A percentile compares a stretch with the other conserved stretches of the same genome.
phyloP scores from a whole-genome alignment of 768 basidiomycete genomes.

The Rhizopogon vinicolor region DNA sequence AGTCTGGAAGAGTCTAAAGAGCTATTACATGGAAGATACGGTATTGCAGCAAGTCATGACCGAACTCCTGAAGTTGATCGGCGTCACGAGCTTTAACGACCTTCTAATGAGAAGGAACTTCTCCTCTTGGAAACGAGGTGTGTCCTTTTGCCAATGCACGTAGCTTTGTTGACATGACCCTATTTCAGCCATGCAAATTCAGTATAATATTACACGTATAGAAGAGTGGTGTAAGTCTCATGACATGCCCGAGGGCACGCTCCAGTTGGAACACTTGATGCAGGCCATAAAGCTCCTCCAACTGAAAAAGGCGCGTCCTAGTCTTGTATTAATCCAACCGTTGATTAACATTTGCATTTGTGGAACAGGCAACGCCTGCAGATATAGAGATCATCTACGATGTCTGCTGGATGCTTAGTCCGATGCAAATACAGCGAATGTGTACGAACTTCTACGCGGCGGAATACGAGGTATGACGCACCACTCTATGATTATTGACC shows the following conservation, averaged over 20 bases:
- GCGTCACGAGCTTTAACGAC: constrained; percentile 97
- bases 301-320: constrained; percentile 78
- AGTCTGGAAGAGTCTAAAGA: constrained; percentile 97
- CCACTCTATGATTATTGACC: neutral
- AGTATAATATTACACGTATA: constrained; percentile 97
- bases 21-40: constrained; percentile 96
- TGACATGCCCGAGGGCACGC: constrained; percentile 97
- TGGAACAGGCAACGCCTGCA: constrained; percentile 72
- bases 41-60: constrained; percentile 95
- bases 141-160: constrained; percentile 15
- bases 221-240: constrained; percentile 99
- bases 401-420: constrained; percentile 99
- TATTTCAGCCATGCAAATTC: constrained; percentile 94
- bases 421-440: constrained; percentile 99
- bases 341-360: constrained; percentile 7
- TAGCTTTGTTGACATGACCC: constrained; percentile 1
- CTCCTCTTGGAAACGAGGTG: constrained; percentile 99
- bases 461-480: constrained; percentile 82
- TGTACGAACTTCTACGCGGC: constrained; percentile 99
- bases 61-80: constrained; percentile 92
- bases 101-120: constrained; percentile 98
- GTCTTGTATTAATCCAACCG: neutral
- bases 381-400: constrained; percentile 99
- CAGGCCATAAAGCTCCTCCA: constrained; percentile 98
- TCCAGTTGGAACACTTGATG: constrained; percentile 98